Percentiles rank a stretch among this genome's conserved stretches.
Evolutionary conservation across 176 grass and related monocot genomes (phyloP).

Genomic region (Raddia distichophylla): DNA sequence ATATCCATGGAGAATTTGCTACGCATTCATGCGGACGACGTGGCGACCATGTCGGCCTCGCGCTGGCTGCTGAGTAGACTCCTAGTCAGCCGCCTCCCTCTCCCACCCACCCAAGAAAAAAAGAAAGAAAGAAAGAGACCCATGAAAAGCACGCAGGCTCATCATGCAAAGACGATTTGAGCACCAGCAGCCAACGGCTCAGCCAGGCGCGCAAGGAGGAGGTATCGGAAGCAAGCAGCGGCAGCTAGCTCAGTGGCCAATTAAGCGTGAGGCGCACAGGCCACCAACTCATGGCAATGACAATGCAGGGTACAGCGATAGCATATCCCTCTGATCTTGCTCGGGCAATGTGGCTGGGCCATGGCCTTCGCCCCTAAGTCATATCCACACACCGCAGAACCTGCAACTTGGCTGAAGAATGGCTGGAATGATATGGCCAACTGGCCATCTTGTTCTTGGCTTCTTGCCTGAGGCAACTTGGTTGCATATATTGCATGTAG

Average conservation of each 20-base stretch:
- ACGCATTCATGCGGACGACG: no score
- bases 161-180: not conserved
- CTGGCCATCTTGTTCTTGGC: not conserved
- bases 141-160: not conserved
- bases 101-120: no score
- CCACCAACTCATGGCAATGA: not conserved
- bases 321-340: constrained; percentile 43
- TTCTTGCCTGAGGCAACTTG: constrained; percentile 6
- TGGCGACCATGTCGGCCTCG: no score
- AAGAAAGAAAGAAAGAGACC: not conserved
- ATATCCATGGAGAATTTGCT: no score
- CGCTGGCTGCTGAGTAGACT: not conserved
- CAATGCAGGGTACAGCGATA: not conserved
- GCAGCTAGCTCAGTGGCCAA: not conserved
- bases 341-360: constrained; percentile 34
- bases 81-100: not conserved
- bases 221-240: not conserved
- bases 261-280: constrained; percentile 27
- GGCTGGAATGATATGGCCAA: constrained; percentile 1
- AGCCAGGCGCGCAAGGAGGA: not conserved
- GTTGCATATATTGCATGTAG: not conserved
- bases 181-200: not conserved
- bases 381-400: no score
- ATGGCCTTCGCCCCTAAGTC: not conserved
- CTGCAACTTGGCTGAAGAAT: constrained; percentile 26